These are phyloP conservation scores for Malassezia nana DNA, from an alignment of 1,284 basidiomycete genomes.

Conservation along the genomic window DNA sequence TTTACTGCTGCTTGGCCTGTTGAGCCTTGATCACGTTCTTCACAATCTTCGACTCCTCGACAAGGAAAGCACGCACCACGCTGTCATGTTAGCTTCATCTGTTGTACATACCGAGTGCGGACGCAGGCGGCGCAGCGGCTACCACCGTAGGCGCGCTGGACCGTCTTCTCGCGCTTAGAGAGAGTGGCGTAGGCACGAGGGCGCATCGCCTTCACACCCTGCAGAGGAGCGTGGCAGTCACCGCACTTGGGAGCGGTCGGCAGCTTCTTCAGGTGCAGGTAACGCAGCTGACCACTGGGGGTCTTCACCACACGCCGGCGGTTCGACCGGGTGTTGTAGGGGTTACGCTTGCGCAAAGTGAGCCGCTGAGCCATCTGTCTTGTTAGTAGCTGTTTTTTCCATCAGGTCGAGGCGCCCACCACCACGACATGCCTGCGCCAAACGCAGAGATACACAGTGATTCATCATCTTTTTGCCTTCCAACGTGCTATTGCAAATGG, in stretches of 20 bases:
- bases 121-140: slow-evolving; percentile 44
- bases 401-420: not conserved
- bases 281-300: slow-evolving; percentile 81
- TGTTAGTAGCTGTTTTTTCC: slow-evolving; percentile 1
- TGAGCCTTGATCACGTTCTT: slow-evolving; percentile 97
- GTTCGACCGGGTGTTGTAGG: slow-evolving; percentile 98
- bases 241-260: slow-evolving; percentile 78
- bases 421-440: not conserved
- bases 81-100: slow-evolving; percentile 51
- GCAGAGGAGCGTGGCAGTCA: slow-evolving; percentile 43
- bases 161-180: slow-evolving; percentile 44
- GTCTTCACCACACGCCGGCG: slow-evolving; percentile 92
- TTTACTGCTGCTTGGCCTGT: slow-evolving; percentile 49
- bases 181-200: slow-evolving; percentile 43
- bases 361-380: slow-evolving; percentile 87
- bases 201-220: slow-evolving; percentile 44
- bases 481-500: not conserved
- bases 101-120: slow-evolving; percentile 33
- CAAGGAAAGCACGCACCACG: slow-evolving; percentile 94
- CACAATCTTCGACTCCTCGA: slow-evolving; percentile 99
- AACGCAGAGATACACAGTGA: not conserved
- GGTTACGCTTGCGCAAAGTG: slow-evolving; percentile 94
- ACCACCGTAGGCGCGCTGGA: slow-evolving; percentile 46
- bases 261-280: slow-evolving; percentile 80
- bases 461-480: not conserved